These are phyloP conservation scores for Edaphochlamys debaryana DNA, from an alignment of 139 green algal species.

Conservation along the genomic window DNA sequence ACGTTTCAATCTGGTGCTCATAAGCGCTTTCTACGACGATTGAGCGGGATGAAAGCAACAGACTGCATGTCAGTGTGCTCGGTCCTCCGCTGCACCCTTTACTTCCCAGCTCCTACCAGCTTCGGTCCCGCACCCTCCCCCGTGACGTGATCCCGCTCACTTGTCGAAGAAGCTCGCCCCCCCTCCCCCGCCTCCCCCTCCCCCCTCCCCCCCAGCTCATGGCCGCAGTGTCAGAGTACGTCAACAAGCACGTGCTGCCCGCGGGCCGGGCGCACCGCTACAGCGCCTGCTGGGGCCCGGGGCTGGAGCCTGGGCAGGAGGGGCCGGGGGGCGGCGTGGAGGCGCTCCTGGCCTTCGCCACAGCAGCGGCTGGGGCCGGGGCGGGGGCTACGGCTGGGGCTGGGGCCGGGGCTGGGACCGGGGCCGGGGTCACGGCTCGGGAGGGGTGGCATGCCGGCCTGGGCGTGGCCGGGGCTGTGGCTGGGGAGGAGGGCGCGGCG, in stretches of 20 bases:
- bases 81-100: too few species aligned
- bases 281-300: slow-evolving; percentile 13
- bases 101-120: too few species aligned
- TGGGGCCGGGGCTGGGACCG: too few species aligned
- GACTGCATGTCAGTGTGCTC: too few species aligned
- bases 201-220: too few species aligned
- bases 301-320: not conserved
- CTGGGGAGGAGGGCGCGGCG: not conserved
- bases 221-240: not conserved
- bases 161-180: too few species aligned
- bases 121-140: too few species aligned
- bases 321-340: not conserved
- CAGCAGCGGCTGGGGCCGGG: not conserved
- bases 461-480: not conserved
- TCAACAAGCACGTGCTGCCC: slow-evolving; percentile 33
- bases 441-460: not conserved
- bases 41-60: too few species aligned
- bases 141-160: too few species aligned
- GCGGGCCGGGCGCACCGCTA: slow-evolving; percentile 18
- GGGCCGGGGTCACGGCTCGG: not conserved
- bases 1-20: too few species aligned
- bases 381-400: not conserved
- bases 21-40: too few species aligned
- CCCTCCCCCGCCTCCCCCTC: too few species aligned
- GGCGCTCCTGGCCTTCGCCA: not conserved